Evolutionary conservation across 2,329 filamentous ascomycete genomes (phyloP).

Genomic region (Fusarium tricinctum): DNA sequence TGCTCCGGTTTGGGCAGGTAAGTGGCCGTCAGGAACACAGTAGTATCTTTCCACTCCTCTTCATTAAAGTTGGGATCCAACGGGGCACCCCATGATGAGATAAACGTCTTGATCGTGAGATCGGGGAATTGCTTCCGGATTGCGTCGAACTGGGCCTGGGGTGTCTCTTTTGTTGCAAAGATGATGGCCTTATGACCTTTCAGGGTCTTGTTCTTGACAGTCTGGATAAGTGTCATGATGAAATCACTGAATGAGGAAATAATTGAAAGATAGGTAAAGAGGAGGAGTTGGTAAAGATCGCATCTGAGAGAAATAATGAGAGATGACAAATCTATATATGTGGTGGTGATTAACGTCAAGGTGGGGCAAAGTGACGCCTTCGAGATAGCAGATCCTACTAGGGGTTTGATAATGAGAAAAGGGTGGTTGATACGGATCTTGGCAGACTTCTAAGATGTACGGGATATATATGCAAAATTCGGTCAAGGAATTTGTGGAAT

Average conservation of each 20-base stretch:
- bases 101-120: conserved; percentile 56
- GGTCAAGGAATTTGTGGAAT: not conserved
- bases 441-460: too few species aligned
- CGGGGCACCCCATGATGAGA: conserved; percentile 51
- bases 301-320: conserved; percentile 13
- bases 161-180: conserved; percentile 52
- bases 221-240: conserved; percentile 40
- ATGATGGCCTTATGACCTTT: conserved; percentile 65
- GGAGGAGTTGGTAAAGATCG: not conserved
- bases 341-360: conserved; percentile 40
- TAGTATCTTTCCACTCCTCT: conserved; percentile 64
- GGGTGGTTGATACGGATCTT: too few species aligned
- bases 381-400: conserved; percentile 4
- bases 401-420: conserved; percentile 1
- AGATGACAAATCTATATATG: conserved; percentile 43
- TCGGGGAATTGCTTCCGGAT: conserved; percentile 60
- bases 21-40: conserved; percentile 61
- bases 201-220: conserved; percentile 55
- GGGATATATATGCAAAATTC: too few species aligned
- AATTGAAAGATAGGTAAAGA: accelerated
- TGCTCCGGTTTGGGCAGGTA: conserved; percentile 56
- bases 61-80: conserved; percentile 47
- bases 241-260: accelerated
- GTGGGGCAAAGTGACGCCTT: conserved; percentile 48
- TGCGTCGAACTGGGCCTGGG: conserved; percentile 53